Evolutionary conservation across 2,329 filamentous ascomycete genomes (phyloP), one percentile per base, ranked within the genome.

Genomic region (Thyridium curvatum): DNA sequence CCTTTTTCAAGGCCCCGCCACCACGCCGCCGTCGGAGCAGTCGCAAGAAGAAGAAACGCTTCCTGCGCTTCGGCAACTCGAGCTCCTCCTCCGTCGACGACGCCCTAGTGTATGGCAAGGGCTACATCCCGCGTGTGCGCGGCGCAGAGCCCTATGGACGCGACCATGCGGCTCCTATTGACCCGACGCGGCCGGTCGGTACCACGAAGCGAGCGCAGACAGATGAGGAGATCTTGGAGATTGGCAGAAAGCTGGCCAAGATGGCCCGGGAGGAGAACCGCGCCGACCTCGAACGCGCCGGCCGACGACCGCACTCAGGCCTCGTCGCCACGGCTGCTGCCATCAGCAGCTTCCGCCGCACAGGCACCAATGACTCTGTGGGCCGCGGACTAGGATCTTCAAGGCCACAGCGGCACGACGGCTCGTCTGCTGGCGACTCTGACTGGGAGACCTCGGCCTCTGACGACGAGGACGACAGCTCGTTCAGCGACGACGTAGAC

Each of bases 371-470:
- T 32, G 55, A 58, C 17, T 52, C 51, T 30, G 46, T 51, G 33
- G 53, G 50, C 30, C 65, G 62, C 17, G 67, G 65, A 12, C 45
- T 62, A 18, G 63, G 57, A 28, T 59, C 55, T 45, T 71, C 68
- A 9, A 72, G 59, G 48, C 55, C 59, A 26, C 6, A 34, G 14
- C 56, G 55, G 26, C 55, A 56, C 16, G 54, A 59, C n/a, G 54
- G 52, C n/a, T 54, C 58, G 52, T 60, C 45, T 44, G 56, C 66
- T 36, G 72, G 71, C 26, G 69, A 77, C 32, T 65, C 65, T 2
- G 73, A 76, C 40, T 79, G 74, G 74, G 74, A 78, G 53, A 74
- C 72, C 34, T 70, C 72, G 18, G 74, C 70, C 6, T 70, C 72
- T 12, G 65, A 65, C 34, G 69, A 71, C 13, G 38, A 46, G 21